Percentiles rank a stretch among this genome's conserved stretches.
Evolutionary conservation across 768 basidiomycete species (phyloP).

Genomic region (Leccinum arenicola): DNA sequence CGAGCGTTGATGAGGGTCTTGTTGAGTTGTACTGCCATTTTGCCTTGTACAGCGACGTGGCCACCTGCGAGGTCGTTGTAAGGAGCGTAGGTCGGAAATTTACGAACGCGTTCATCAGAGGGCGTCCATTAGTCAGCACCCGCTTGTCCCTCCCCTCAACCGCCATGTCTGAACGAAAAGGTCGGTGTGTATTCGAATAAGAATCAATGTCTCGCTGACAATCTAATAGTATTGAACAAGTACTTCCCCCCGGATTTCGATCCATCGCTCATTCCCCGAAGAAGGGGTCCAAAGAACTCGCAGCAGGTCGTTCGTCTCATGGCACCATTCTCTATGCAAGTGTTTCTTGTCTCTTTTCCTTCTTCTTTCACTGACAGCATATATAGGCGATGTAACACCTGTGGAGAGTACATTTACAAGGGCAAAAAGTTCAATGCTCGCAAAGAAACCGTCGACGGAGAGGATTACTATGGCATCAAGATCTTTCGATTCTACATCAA

Average conservation of each 20-base stretch:
- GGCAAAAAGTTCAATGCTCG: constrained; percentile 99
- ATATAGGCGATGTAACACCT: constrained; percentile 84
- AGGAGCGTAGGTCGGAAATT: constrained; percentile 28
- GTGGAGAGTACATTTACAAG: constrained; percentile 98
- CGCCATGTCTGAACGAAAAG: constrained; percentile 83
- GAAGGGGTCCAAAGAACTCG: constrained; percentile 88
- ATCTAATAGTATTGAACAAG: constrained; percentile 78
- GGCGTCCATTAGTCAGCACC: constrained; percentile 30
- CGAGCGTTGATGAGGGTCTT: constrained; percentile 55
- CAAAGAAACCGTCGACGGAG: constrained; percentile 96
- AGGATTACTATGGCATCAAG: constrained; percentile 98
- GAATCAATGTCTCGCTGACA: constrained; percentile 1
- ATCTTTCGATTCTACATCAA: constrained; percentile 93
- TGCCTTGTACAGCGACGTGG: constrained; percentile 7
- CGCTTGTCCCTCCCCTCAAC: constrained; percentile 7
- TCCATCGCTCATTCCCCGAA: constrained; percentile 90
- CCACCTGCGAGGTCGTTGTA: constrained; percentile 16
- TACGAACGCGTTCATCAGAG: constrained; percentile 28
- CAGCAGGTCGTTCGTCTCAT: constrained; percentile 98
- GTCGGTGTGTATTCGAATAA: constrained; percentile 31
- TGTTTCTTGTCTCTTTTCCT: background rate
- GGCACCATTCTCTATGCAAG: constrained; percentile 98
- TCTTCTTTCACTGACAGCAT: constrained; percentile 10
- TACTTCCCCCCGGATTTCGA: constrained; percentile 99
- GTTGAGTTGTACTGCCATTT: constrained; percentile 74